Evolutionary conservation across 192 early-diverging fungal species (phyloP), one percentile per base, ranked within the genome.

Genomic region (Linnemannia exigua): DNA sequence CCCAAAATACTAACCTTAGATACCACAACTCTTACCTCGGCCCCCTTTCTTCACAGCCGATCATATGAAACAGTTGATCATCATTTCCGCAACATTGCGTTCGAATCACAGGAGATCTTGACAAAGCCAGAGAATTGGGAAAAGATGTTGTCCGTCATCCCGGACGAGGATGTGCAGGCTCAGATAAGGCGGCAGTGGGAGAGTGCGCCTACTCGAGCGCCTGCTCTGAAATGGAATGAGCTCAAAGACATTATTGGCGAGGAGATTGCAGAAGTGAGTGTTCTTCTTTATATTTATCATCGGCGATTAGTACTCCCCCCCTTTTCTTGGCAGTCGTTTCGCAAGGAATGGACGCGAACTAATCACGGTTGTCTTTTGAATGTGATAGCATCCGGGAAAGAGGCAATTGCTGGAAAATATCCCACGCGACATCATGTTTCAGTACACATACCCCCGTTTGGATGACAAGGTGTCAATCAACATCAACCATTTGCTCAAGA

Each of bases 401-500:
- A 87, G 88, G 25, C 75, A 88, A 25, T 70, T 75, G 25, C 68
- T 94, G 46, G 70, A 78, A 31, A 74, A 76, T 1, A 74, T 92
- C 41, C 88, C 88, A 72, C 87, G 92, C 35, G 97, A 98, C 67
- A 95, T 97, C 75, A 91, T 95, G 74, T 94, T 99, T 76, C 97
- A 97, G 88, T 96, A 95, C 77, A 92, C 92, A 4, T 99, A 99
- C 70, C 98, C 98, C 31, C 93, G 98, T 38, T 91, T 99, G 48
- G 97, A 99, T 88, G 93, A 94, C 38, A 97, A 98, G 70, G 98
- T 99, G 33, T 94, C 96, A 2, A 95, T 93, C 20, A 93, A 95
- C 46, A 92, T 98, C 14, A 96, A 95, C 87, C 98, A 99, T 90
- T 96, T 99, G 91, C 92, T 99, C 36, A 99, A 99, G 87, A 94